Conservation (phyloP, 768 basidiomycete genomes). For the Suillus lakei region DNA sequence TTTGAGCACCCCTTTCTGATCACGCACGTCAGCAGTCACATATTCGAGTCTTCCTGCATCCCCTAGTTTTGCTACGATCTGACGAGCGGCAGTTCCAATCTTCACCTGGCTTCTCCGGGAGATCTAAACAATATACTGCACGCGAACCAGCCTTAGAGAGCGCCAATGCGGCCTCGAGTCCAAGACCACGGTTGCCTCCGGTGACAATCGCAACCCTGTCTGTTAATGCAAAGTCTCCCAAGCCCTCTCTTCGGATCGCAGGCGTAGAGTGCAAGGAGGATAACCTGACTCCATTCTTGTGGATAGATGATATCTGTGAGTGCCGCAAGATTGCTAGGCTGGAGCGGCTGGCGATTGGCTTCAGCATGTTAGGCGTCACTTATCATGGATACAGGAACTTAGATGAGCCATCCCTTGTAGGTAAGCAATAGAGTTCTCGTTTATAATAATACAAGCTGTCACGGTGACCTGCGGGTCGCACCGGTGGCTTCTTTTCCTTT, state of each 20-base stretch:
- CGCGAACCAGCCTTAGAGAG: conserved; percentile 37
- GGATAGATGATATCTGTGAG: neutral
- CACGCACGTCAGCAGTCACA: conserved; percentile 28
- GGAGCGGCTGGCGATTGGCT: neutral
- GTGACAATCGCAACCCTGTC: conserved; percentile 33
- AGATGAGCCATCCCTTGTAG: too few relatives aligned
- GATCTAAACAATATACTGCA: conserved; percentile 44
- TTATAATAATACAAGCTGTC: too few relatives aligned
- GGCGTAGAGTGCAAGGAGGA: neutral
- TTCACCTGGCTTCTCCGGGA: conserved; percentile 17
- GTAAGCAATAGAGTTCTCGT: too few relatives aligned
- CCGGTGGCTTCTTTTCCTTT: too few relatives aligned
- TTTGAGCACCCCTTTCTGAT: conserved; percentile 20
- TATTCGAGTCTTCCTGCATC: conserved; percentile 29
- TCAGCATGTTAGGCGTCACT: neutral
- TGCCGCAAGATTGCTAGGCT: neutral
- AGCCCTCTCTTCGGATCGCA: conserved; percentile 11
- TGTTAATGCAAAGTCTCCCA: conserved; percentile 41
- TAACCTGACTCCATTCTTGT: neutral
- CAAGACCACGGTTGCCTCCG: conserved; percentile 33
- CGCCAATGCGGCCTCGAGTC: conserved; percentile 37
- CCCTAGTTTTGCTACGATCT: conserved; percentile 48
- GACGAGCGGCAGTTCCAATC: conserved; percentile 55
- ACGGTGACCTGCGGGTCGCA: too few relatives aligned
- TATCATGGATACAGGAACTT: neutral